A percentile compares a stretch with the other conserved stretches of the same genome.
Conservation (phyloP, 441 rosid genomes). For the Populus hybrid region DNA sequence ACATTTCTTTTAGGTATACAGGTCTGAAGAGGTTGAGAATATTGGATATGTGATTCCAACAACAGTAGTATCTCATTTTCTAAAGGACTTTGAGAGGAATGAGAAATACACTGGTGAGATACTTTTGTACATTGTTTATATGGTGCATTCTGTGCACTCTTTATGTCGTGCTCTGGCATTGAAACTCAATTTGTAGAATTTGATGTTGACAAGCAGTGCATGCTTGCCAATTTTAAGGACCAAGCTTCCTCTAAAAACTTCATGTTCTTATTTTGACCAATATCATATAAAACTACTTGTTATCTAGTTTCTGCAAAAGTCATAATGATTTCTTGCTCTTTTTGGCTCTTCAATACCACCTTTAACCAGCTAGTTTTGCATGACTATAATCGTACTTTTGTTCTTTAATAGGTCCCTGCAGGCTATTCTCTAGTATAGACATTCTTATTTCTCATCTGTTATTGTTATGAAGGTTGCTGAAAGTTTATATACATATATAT, state of each 20-base stretch:
- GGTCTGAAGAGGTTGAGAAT: conserved; percentile 96
- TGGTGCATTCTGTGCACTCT: background rate
- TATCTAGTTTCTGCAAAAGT: background rate
- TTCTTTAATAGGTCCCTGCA: background rate
- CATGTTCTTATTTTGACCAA: background rate
- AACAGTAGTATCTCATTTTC: conserved; percentile 86
- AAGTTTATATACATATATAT: background rate
- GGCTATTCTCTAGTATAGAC: background rate
- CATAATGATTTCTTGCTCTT: background rate
- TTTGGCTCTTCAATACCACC: background rate
- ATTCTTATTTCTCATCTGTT: background rate
- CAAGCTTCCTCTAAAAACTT: background rate
- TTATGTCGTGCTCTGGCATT: background rate
- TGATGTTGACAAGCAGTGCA: conserved; percentile 4
- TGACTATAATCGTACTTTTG: background rate
- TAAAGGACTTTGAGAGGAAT: conserved; percentile 77
- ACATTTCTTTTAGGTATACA: conserved; percentile 80
- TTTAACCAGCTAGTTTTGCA: background rate
- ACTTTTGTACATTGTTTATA: conserved; percentile 1
- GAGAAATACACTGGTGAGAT: conserved; percentile 81
- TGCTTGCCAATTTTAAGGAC: background rate
- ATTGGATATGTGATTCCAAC: conserved; percentile 98
- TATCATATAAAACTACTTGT: background rate
- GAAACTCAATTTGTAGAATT: background rate
- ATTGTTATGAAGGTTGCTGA: background rate